A percentile compares a stretch with the other conserved stretches of the same genome.
Conservation (phyloP, 768 basidiomycete species). For the Podaxis sp. region DNA sequence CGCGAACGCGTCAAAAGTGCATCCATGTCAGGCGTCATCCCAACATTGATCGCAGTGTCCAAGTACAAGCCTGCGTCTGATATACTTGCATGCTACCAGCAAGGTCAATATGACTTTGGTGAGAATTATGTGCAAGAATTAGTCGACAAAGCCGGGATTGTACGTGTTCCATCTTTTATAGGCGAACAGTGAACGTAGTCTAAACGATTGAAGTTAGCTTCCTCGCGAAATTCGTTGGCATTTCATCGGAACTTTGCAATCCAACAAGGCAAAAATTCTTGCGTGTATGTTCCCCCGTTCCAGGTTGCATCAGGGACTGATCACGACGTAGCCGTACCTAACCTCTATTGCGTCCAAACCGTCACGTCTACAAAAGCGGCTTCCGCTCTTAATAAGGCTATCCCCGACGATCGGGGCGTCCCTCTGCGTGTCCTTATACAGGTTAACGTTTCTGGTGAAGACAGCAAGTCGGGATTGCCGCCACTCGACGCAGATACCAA, state of each 20-base stretch:
- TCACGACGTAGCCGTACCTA: constrained; percentile 68
- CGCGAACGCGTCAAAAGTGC: constrained; percentile 43
- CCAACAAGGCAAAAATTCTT: constrained; percentile 89
- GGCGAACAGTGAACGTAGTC: not conserved
- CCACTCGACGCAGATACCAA: constrained; percentile 45
- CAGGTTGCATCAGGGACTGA: not conserved
- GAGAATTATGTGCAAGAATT: constrained; percentile 98
- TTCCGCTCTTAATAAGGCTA: constrained; percentile 70
- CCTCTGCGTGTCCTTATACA: constrained; percentile 87
- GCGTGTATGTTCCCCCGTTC: constrained; percentile 53
- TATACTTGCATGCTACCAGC: constrained; percentile 77
- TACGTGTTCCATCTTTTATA: constrained; percentile 31
- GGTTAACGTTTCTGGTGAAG: constrained; percentile 95
- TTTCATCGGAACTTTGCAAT: constrained; percentile 92
- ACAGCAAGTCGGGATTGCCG: constrained; percentile 81
- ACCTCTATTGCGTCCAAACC: constrained; percentile 86
- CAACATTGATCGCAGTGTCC: constrained; percentile 81
- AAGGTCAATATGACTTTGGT: constrained; percentile 88
- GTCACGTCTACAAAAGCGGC: constrained; percentile 82
- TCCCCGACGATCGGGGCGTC: constrained; percentile 50
- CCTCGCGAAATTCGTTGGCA: constrained; percentile 92
- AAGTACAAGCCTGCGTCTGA: constrained; percentile 92
- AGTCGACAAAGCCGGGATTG: constrained; percentile 78
- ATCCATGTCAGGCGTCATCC: constrained; percentile 27
- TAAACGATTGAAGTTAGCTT: constrained; percentile 50